Conservation (phyloP, 805 yeast species). For the Cyberlindnera subsufficiens region DNA sequence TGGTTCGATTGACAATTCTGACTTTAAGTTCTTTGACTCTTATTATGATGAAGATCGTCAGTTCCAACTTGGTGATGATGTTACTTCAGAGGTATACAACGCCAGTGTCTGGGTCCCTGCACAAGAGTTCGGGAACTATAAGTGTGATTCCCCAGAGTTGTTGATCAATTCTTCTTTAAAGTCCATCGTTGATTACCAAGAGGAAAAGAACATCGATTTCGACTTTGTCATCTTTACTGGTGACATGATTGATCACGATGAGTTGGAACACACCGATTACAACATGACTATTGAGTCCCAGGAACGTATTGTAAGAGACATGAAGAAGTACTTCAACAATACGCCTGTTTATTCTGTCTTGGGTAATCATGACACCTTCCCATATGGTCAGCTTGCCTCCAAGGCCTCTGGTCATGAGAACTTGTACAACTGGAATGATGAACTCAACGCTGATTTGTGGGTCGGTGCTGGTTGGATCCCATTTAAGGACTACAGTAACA, state of each 20-base stretch:
- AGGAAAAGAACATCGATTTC: constrained; percentile 31
- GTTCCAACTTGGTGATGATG: constrained; percentile 29
- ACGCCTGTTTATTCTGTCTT: constrained; percentile 56
- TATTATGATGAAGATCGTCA: constrained; percentile 24
- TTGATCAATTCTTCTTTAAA: constrained; percentile 53
- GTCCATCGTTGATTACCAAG: constrained; percentile 32
- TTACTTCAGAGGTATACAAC: constrained; percentile 25
- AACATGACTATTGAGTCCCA: constrained; percentile 50
- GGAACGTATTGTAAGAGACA: constrained; percentile 40
- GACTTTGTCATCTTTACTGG: constrained; percentile 69
- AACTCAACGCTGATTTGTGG: constrained; percentile 45
- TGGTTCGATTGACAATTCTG: constrained; percentile 12
- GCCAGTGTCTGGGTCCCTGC: constrained; percentile 45
- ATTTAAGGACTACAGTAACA: constrained; percentile 8
- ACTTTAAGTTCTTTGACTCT: constrained; percentile 25
- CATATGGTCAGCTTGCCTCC: constrained; percentile 64
- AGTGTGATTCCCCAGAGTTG: constrained; percentile 62
- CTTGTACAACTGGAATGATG: constrained; percentile 41
- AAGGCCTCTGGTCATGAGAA: constrained; percentile 35
- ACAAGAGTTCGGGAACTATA: constrained; percentile 53
- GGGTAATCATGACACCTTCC: constrained; percentile 72
- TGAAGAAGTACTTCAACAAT: constrained; percentile 43
- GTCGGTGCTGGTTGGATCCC: constrained; percentile 37
- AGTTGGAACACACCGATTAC: constrained; percentile 38
- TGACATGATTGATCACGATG: constrained; percentile 68